Evolutionary conservation across 352 stramenopile genomes (phyloP), one percentile per base, ranked within the genome.

Genomic region (Albugo laibachii): DNA sequence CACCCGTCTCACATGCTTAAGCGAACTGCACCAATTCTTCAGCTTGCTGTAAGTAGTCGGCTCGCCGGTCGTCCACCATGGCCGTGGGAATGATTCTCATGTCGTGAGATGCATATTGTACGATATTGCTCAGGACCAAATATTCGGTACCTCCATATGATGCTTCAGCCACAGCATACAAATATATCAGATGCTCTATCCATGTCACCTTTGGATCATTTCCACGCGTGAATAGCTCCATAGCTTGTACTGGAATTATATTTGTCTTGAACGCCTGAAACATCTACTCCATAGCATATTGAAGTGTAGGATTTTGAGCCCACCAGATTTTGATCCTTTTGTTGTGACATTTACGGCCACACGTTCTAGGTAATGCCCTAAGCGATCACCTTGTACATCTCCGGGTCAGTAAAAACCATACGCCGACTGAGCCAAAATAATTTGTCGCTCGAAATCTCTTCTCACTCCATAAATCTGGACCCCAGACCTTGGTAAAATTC

Each of bases 11-110:
- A 3, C 24, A 31, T 8, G 24, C 24, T 31, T 62, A 48, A 0
- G 52, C 52, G 21, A 62, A 59, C 16, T 56, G 51, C 0, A 48
- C 56, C 13, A 62, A 13, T 21, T 56, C 47, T 24, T 62, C 53
- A 11, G 45, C 52, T 16, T 62, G 56, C 0, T 31, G 51, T 11
- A 56, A 45, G 21, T 53, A 48, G 13, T 54, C 48, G n/a, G n/a
- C 50, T 13, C 52, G 41, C 0, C 1, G 19, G 15, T 44, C 34
- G 40, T 52, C 52, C 1, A 52, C 21, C 13, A 31, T 35, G 18
- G 55, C 40, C 19, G 56, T 19, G 43, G 54, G 54, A 4, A 41
- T 41, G 13, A 45, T 37, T 5, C 54, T 14, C 44, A 52, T 37
- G 5, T 1, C 11, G 0, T 16, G 13, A 1, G 47, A 36, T 1